Conservation (phyloP, 169 alveolate genomes). For the Toxoplasma gondii region DNA sequence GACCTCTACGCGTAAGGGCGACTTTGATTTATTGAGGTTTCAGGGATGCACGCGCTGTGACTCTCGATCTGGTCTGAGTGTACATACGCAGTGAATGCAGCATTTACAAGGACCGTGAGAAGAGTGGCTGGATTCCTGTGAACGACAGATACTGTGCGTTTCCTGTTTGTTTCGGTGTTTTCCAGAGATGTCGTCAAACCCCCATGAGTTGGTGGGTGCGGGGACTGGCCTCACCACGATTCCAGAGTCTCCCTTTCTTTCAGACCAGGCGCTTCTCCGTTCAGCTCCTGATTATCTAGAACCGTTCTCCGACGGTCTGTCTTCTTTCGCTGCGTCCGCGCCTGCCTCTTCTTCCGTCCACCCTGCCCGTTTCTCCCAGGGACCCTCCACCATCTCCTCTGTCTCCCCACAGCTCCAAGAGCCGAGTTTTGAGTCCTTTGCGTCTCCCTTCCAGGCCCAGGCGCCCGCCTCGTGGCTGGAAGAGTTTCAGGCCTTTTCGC, state of each 20-base stretch:
- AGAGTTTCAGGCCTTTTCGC: neutral
- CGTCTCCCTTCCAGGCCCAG: too few species aligned
- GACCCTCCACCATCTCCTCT: neutral
- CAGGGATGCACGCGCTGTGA: neutral
- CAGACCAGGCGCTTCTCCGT: neutral
- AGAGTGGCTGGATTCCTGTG: too few species aligned
- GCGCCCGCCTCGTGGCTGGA: neutral
- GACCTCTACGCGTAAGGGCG: neutral
- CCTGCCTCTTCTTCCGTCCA: neutral
- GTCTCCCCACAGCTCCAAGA: neutral
- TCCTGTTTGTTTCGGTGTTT: too few species aligned
- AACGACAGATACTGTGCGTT: too few species aligned
- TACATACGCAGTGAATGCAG: neutral
- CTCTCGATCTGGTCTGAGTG: neutral
- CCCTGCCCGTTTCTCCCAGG: neutral
- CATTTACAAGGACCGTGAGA: too few species aligned
- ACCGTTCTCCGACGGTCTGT: neutral
- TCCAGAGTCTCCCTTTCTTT: neutral
- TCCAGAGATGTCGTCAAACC: too few species aligned
- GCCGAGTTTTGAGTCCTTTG: too few species aligned
- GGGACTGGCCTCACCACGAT: too few species aligned
- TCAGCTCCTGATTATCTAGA: neutral
- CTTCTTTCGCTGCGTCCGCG: neutral
- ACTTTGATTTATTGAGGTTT: neutral
- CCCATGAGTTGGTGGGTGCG: too few species aligned